Conservation (phyloP, 495 filamentous ascomycete genomes). For the Ramalina peruviana region DNA sequence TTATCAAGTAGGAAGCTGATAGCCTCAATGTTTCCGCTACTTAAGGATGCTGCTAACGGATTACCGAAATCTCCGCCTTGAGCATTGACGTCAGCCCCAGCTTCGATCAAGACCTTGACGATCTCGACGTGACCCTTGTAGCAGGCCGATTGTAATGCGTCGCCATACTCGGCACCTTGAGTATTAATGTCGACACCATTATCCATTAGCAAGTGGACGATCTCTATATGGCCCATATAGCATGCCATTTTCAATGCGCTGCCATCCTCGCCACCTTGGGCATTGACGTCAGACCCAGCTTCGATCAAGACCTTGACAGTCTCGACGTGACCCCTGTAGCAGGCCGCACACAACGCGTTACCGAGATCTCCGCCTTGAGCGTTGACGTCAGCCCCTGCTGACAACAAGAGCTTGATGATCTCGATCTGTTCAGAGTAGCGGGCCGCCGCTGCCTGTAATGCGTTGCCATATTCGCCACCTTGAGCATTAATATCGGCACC, state of each 20-base stretch:
- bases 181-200: constrained; percentile 18
- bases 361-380: neutral
- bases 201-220: neutral
- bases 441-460: too few relatives aligned
- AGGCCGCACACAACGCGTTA: constrained; percentile 7
- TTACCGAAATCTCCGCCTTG: neutral
- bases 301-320: constrained; percentile 10
- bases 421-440: neutral
- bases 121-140: neutral
- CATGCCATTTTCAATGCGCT: neutral
- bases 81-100: neutral
- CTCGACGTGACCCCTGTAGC: neutral
- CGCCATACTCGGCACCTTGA: constrained; percentile 12
- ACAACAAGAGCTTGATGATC: neutral
- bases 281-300: constrained; percentile 17
- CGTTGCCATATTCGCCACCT: too few relatives aligned
- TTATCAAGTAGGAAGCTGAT: neutral
- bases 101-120: neutral
- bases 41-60: neutral
- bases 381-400: neutral
- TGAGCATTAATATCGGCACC: neutral
- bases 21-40: neutral
- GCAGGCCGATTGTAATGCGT: constrained; percentile 16
- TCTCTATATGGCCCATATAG: neutral
- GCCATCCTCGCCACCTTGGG: constrained; percentile 19